Evolutionary conservation across 2,329 filamentous ascomycete genomes (phyloP).

Genomic region (Cladosporium sp.): DNA sequence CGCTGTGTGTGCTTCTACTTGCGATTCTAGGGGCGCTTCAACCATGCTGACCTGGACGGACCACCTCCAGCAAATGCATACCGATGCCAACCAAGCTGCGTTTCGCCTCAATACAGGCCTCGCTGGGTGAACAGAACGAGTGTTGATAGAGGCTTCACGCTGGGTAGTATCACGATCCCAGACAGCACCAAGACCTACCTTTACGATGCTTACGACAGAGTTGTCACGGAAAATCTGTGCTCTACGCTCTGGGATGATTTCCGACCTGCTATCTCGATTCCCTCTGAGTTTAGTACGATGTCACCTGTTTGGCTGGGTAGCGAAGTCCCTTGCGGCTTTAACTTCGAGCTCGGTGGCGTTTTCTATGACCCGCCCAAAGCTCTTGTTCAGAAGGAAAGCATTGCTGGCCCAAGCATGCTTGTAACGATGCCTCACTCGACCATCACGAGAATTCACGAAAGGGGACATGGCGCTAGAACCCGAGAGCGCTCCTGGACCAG

Average conservation of each 20-base stretch:
- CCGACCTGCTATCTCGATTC: constrained; percentile 18
- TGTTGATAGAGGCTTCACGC: background rate
- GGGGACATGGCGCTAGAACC: background rate
- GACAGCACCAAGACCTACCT: background rate
- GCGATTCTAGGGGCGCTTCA: too few relatives aligned
- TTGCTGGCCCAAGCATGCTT: too few relatives aligned
- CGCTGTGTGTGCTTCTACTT: constrained; percentile 10
- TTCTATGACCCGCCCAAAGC: constrained; percentile 23
- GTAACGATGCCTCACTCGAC: too few relatives aligned
- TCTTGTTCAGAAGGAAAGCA: constrained; percentile 7
- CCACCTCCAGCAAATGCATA: constrained; percentile 21
- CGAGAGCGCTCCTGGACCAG: background rate
- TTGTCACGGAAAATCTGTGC: constrained; percentile 19
- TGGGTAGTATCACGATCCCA: background rate
- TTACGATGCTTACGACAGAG: background rate
- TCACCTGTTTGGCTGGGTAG: background rate
- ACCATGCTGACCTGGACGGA: constrained; percentile 21
- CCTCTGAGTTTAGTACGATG: constrained; percentile 18
- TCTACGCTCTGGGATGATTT: constrained; percentile 25
- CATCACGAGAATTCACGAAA: too few relatives aligned
- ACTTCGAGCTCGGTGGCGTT: constrained; percentile 13
- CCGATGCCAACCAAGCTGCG: constrained; percentile 22
- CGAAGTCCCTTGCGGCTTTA: constrained; percentile 7
- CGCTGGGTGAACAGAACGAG: background rate
- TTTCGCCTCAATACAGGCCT: background rate